Percentiles rank a stretch among this genome's conserved stretches.
These are phyloP conservation scores for Calonectria henricotiae DNA, from an alignment of 2,329 filamentous ascomycete species.

Conservation along the genomic window DNA sequence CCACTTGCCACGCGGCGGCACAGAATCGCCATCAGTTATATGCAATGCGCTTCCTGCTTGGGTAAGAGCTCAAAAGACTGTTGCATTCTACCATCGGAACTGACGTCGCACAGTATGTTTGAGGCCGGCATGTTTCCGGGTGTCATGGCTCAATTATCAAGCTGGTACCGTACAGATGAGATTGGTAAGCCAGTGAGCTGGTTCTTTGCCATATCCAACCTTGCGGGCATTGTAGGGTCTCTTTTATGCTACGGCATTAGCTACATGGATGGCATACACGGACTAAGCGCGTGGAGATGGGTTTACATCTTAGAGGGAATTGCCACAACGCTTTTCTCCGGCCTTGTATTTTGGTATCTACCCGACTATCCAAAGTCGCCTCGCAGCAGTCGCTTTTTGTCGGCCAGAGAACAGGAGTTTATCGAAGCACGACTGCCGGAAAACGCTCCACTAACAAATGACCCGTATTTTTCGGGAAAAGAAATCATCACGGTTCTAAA, in stretches of 20 bases:
- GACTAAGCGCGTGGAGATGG: constrained; percentile 54
- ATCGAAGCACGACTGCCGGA: constrained; percentile 59
- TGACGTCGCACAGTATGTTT: background rate
- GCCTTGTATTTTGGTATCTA: constrained; percentile 48
- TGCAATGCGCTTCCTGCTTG: constrained; percentile 46
- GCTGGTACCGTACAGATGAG: constrained; percentile 52
- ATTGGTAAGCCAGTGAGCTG: constrained; percentile 12
- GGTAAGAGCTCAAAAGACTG: constrained; percentile 48
- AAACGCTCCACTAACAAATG: constrained; percentile 59
- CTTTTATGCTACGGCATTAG: constrained; percentile 54
- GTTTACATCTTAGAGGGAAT: constrained; percentile 65
- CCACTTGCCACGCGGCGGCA: constrained; percentile 41
- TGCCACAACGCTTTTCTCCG: constrained; percentile 56
- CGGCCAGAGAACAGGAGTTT: constrained; percentile 59
- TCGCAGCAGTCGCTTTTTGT: constrained; percentile 54
- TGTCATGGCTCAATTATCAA: constrained; percentile 61
- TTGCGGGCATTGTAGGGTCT: constrained; percentile 57
- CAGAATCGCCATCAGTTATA: constrained; percentile 29
- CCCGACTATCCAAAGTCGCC: constrained; percentile 63
- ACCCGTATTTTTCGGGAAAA: constrained; percentile 56
- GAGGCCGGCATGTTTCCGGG: constrained; percentile 57
- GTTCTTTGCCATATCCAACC: constrained; percentile 32
- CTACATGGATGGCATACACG: constrained; percentile 50
- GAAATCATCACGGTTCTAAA: constrained; percentile 58
- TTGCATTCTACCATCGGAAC: too few relatives aligned